Evolutionary conservation across 306 rosid genomes (phyloP), one percentile per base, ranked within the genome.

Genomic region (Hippophae tibetana): DNA sequence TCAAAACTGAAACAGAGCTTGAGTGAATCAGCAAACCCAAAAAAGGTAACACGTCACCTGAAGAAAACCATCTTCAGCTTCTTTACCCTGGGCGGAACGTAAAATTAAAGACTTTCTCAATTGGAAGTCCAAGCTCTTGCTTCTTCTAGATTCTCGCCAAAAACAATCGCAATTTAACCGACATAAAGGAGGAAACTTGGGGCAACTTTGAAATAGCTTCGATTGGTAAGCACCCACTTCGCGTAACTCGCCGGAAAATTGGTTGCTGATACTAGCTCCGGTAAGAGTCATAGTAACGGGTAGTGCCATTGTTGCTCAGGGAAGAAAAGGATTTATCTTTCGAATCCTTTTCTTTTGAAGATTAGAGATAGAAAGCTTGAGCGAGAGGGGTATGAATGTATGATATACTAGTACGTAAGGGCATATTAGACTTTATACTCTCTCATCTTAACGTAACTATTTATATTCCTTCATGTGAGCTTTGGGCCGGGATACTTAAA

Each of bases 31-130:
- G 53, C 8, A 58, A 67, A 64, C 2, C 10, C 26, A 52, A 60
- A 58, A 78, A 47, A 23, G 0, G 60, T 62, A 42, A 10, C 5
- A 12, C 0, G 38, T 6, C 76, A 87, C 94, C 87, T 79, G 79
- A 68, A 76, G 26, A 64, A 67, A 81, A 60, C 80, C 74, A 47
- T 83, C 89, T 47, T 79, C 83, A 42, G 94, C 81, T 50, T 79
- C 89, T 76, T 79, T 84, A 13, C 86, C 83, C 13, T 65, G 55
- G 60, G 98, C 92, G 48, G 67, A 73, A 64, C 61, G 54, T 56
- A 64, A 70, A 5, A 47, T 52, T 46, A 55, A 66, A 41, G 63
- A 64, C 68, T 67, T 65, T 52, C 45, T 71, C 7, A 69, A 63
- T 18, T 59, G 82, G 38, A 58, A 69, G 64, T 41, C 67, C 47